phyloP scores from a whole-genome alignment of 225 moss, liverwort and hornwort genomes.

The Marchantia paleacea region DNA sequence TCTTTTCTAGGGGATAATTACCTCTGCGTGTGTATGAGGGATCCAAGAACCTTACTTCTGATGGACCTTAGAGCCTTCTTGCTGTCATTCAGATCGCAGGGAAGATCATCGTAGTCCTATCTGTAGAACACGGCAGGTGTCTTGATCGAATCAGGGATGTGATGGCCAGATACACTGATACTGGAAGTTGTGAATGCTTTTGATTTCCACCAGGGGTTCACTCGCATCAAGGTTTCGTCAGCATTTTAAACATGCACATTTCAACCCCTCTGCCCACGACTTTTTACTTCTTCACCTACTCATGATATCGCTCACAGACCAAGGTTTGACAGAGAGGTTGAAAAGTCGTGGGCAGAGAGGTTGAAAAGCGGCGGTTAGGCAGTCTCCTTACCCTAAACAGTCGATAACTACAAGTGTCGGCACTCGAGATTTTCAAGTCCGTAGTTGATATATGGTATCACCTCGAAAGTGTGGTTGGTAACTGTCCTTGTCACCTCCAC shows the following conservation, averaged over 20 bases:
- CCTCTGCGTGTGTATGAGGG: not conserved
- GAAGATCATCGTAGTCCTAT: not conserved
- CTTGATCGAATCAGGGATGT: not conserved
- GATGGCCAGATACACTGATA: not conserved
- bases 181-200: not conserved
- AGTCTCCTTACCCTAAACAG: no score
- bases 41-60: not conserved
- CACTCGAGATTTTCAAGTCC: no score
- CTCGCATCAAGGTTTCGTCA: not conserved
- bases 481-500: no score
- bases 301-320: not conserved
- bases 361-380: no score
- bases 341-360: no score
- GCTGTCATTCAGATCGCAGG: not conserved
- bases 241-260: no score
- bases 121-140: not conserved
- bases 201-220: not conserved
- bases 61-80: not conserved
- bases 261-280: not conserved
- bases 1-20: not conserved
- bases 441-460: no score
- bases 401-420: no score
- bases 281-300: no score
- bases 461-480: no score
- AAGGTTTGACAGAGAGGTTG: no score